These are phyloP conservation scores for Dictyostelium intermedium DNA, from an alignment of 78 protist genomes.

Conservation along the genomic window DNA sequence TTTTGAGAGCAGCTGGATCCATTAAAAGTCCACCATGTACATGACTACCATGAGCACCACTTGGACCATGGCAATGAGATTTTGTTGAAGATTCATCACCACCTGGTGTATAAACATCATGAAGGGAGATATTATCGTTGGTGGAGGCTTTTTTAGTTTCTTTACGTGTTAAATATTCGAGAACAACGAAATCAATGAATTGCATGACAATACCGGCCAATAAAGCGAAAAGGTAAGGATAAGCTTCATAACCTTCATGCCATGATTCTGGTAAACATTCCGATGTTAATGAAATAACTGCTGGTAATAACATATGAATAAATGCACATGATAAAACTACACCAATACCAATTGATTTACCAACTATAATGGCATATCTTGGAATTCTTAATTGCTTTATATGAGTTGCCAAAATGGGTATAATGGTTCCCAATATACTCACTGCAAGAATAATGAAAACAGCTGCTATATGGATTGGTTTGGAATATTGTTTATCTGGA, in stretches of 20 bases:
- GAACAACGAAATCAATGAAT: neutral
- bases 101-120: neutral
- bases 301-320: slow-evolving; percentile 63
- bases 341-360: slow-evolving; percentile 75
- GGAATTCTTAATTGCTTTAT: neutral
- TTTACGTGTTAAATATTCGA: neutral
- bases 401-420: slow-evolving; percentile 14
- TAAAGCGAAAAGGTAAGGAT: neutral
- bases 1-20: slow-evolving; percentile 9
- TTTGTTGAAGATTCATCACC: neutral
- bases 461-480: slow-evolving; percentile 15
- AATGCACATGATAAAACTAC: slow-evolving; percentile 56
- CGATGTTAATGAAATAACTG: neutral
- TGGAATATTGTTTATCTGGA: neutral
- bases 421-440: neutral
- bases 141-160: neutral
- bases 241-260: slow-evolving; percentile 32
- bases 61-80: neutral
- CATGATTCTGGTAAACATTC: slow-evolving; percentile 51
- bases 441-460: slow-evolving; percentile 23
- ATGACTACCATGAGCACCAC: slow-evolving; percentile 1
- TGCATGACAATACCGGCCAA: slow-evolving; percentile 16
- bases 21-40: slow-evolving; percentile 9
- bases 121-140: neutral
- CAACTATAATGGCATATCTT: neutral